Evolutionary conservation across 495 filamentous ascomycete genomes (phyloP), one percentile per base, ranked within the genome.

Genomic region (Margaritispora aquatica): DNA sequence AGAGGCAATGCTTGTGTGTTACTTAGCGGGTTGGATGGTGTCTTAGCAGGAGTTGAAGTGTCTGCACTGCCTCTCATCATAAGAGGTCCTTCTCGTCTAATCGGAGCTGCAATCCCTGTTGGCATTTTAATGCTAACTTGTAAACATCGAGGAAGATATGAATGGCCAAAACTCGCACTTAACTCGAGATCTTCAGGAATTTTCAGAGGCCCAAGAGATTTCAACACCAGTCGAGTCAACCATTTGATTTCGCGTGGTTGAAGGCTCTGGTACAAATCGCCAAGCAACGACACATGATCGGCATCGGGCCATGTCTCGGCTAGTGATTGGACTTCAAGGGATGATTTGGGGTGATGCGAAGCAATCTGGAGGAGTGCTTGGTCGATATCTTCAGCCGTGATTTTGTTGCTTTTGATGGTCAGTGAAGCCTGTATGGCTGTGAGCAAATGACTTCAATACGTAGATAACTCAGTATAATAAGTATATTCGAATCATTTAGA

Each of bases 201-300:
- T 26, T 80, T 64, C 2, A 93, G 78, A 0, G 88, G 87, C 19
- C 73, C 71, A 62, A 85, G 88, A 54, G 84, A 82, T 69, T 95
- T 94, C 20, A 97, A 70, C 34, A 97, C 80, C 68, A 94, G 72
- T 7, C 92, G 79, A 0, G 88, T 91, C 11, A 97, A 77, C 92
- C 92, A 96, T 72, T 96, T 96, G 0, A 86, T 88, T 67, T 96
- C 88, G 38, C 81, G 76, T 17, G 86, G 82, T 46, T 79, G 78
- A 26, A 91, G 60, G 13, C 81, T 77, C 44, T 70, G 77, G 69
- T 87, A 90, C 0, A 90, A 65, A 26, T 69, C 66, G 19, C 75
- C 74, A 1, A 91, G 66, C 9, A 75, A 62, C 9, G 72, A 66
- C 21, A 84, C 80, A 4, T 50, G 41, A 17, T 61, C 52, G 2